Percentiles rank a stretch among this genome's conserved stretches.
phyloP scores from a whole-genome alignment of 2,329 filamentous ascomycete species.

The Shiraia sp. region DNA sequence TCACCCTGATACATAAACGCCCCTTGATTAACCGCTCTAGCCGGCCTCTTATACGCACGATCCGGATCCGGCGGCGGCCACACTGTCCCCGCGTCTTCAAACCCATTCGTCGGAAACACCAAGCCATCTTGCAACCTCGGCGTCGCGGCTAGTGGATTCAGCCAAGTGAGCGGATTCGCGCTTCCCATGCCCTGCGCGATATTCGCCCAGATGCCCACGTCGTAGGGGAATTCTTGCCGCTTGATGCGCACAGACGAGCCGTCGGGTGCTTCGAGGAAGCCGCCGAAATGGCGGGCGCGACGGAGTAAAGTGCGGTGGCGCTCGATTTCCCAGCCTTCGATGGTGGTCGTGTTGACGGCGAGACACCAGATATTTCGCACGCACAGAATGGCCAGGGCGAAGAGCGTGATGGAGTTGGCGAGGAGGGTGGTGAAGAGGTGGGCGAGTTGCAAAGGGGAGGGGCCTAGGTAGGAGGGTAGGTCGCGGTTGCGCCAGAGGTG shows the following conservation, averaged over 20 bases:
- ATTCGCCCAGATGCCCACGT: slow-evolving; percentile 75
- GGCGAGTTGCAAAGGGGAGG: slow-evolving; percentile 61
- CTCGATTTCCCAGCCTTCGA: slow-evolving; percentile 73
- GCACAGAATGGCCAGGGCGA: slow-evolving; percentile 68
- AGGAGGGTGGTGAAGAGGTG: slow-evolving; percentile 64
- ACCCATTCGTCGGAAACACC: slow-evolving; percentile 73
- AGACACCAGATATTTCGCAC: slow-evolving; percentile 62
- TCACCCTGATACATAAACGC: slow-evolving; percentile 47
- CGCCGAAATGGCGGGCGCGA: slow-evolving; percentile 56
- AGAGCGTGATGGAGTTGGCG: slow-evolving; percentile 61
- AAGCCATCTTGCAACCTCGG: slow-evolving; percentile 57
- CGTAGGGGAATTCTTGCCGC: slow-evolving; percentile 79
- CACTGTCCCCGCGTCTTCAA: slow-evolving; percentile 57
- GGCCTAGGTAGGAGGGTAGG: slow-evolving; percentile 73
- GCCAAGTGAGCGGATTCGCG: slow-evolving; percentile 64
- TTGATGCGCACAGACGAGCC: slow-evolving; percentile 59
- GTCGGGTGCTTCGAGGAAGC: slow-evolving; percentile 60
- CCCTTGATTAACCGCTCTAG: slow-evolving; percentile 16
- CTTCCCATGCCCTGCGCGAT: slow-evolving; percentile 77
- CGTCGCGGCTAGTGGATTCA: slow-evolving; percentile 66
- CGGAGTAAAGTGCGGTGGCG: slow-evolving; percentile 52
- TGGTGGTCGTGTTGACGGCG: slow-evolving; percentile 73
- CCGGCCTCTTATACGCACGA: slow-evolving; percentile 32
- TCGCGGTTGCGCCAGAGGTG: slow-evolving; percentile 67
- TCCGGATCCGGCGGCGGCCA: slow-evolving; percentile 59